A percentile compares a stretch with the other conserved stretches of the same genome.
Conservation (phyloP, 352 stramenopile genomes). For the Globisporangium cederbergense region DNA sequence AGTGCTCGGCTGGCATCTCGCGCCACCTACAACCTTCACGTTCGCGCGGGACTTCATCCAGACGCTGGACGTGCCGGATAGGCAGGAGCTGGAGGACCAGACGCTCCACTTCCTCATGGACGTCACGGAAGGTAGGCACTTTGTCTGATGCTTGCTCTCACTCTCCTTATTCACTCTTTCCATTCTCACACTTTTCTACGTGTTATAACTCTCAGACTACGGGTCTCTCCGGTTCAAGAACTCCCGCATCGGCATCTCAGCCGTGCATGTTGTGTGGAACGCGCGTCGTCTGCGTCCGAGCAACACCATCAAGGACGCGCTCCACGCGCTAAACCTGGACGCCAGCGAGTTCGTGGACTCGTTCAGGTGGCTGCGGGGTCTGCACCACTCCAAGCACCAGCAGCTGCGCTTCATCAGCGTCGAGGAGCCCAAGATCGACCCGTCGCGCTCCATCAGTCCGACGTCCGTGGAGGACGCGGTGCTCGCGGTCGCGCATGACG, state of each 20-base stretch:
- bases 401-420: conserved; percentile 35
- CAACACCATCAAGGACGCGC: conserved; percentile 27
- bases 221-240: conserved; percentile 30
- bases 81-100: conserved; percentile 21
- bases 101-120: conserved; percentile 32
- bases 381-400: conserved; percentile 19
- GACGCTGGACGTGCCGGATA: conserved; percentile 19
- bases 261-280: conserved; percentile 38
- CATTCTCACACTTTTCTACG: background rate
- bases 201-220: conserved; percentile 17
- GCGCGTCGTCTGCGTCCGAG: conserved; percentile 25
- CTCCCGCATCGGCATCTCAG: conserved; percentile 36
- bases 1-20: conserved; percentile 33
- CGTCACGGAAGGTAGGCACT: conserved; percentile 8
- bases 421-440: conserved; percentile 32
- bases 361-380: conserved; percentile 32
- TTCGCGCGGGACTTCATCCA: conserved; percentile 43
- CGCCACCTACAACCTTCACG: conserved; percentile 33
- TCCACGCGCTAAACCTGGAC: conserved; percentile 22
- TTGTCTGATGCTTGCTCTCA: too few relatives aligned
- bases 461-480: conserved; percentile 31
- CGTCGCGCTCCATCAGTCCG: conserved; percentile 33
- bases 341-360: conserved; percentile 29
- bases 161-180: background rate
- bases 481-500: background rate